Base-by-base conservation (phyloP, 805 yeast genomes). In the Starmerella vitae region DNA sequence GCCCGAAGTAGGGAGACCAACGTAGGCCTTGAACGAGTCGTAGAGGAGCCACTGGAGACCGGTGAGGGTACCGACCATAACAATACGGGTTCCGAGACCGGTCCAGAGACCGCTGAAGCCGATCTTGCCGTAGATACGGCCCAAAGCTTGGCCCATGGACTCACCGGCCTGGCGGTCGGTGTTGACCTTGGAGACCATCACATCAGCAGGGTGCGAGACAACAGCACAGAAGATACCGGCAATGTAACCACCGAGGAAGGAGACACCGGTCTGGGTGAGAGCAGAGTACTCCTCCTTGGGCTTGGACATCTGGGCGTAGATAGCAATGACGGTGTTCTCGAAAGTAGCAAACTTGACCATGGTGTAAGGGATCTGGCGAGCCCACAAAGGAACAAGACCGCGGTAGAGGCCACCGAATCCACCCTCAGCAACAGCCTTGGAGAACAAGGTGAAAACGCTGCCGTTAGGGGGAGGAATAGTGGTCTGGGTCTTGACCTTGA, bases 131-230 rank as follows among this genome's bases (percentile, higher is more conserved):
- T 86, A 88, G 53, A 88, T 86, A 54, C 91, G 73, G 44, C 62
- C 52, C 30, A 81, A 67, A 9, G 93, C 91, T 24, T 65, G 63
- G 21, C 77, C 76, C 53, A 72, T 68, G 4, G 78, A 55, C 64
- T 85, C 94, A 36, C 67, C 68, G 25, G 76, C 69, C 56, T 61
- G 62, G 53, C 72, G 74, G 52, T 75, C 85, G 44, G 78, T 70
- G 59, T 83, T 86, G 54, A 91, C 74, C 70, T 85, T 82, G 35
- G 94, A 81, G 20, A 88, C 97, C 94, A 91, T 78, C 25, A 88
- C 96, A 62, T 88, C 98, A n/a, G 97, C 97, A 17, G 98, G 98
- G 61, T 91, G 96, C 20, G 96, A 86, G 14, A 86, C 91, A 37
- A 80, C 65, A 6, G 98, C 97, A 68, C 96, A 88, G 66, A 86